Evolutionary conservation across 2,329 filamentous ascomycete genomes (phyloP), one percentile per base, ranked within the genome.

Genomic region (Penicillium corylophilum): DNA sequence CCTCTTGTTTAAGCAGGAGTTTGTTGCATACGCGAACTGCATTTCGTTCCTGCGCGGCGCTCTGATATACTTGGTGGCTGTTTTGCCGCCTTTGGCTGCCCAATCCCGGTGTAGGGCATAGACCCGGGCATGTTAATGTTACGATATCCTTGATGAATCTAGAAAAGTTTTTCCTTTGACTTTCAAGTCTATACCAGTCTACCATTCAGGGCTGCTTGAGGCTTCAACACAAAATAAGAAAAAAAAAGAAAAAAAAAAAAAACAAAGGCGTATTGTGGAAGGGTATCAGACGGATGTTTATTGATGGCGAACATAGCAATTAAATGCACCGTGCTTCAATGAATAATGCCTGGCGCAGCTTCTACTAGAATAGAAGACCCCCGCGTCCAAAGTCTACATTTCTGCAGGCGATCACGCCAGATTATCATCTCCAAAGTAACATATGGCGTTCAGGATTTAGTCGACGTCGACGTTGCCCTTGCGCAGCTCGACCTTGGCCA

Each of bases 401-500:
- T 18, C 18, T 20, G 24, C 40, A 29, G 16, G 23, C 22, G 31
- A 9, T 13, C 28, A 44, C 24, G 16, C 16, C 46, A 13, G 29
- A 38, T 35, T 31, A 38, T 44, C 23, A 22, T n/a, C 13, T 18
- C 26, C 40, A 33, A 43, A 16, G 13, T 12, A 41, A 23, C 10
- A 23, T 12, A 13, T 10, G 36, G 22, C 12, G 15, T 6, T 28
- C 20, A 33, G 5, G 15, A 26, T 43, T 66, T 67, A 77, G 53
- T 76, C 71, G 43, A 76, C 73, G 47, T 75, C 73, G 40, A 77
- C 67, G 47, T 74, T 74, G 48, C 62, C 66, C 53, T 63, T 59
- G 54, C 74, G 71, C 63, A 77, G 60, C 48, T 75, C 71, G 45
- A 70, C 64, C 62, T 73, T 74, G 51, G 74, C 72, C 50, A 61